Evolutionary conservation across 2,329 filamentous ascomycete species (phyloP), one percentile per base, ranked within the genome.

Genomic region (Colletotrichum chlorophyti): DNA sequence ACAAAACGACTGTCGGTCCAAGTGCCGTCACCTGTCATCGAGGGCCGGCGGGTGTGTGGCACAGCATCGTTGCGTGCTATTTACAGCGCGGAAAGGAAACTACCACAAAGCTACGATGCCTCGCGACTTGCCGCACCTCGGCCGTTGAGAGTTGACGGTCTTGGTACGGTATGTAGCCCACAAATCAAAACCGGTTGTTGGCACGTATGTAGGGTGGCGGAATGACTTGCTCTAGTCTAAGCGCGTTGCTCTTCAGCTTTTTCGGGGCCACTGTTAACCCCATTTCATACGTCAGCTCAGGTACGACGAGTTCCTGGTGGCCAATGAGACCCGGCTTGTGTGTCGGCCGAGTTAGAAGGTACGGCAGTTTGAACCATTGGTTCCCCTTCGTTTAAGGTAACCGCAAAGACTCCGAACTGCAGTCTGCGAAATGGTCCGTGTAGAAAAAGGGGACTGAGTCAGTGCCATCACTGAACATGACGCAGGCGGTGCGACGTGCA

Each of bases 61-160:
- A 60, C 57, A 58, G 40, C 57, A 31, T 50, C 32, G 37, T 38
- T 15, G 45, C 45, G 57, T 51, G 26, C 52, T 57, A 41, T 58
- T 51, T 46, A 23, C 38, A n/a, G n/a, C n/a, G n/a, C n/a, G n/a
- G 43, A 45, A 19, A 42, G 45, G 37, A 27, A 21, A 15, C 12
- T 40, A 60, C 38, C 57, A 60, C 53, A 60, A 52, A 53, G 57
- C 52, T n/a, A n/a, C n/a, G n/a, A n/a, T n/a, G n/a, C n/a, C n/a
- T n/a, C n/a, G n/a, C n/a, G n/a, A n/a, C n/a, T n/a, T n/a, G n/a
- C n/a, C n/a, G n/a, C n/a, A n/a, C n/a, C n/a, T n/a, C n/a, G 24
- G 34, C 49, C 34, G 54, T 24, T 27, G 53, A 29, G 48, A 38
- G 19, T 10, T 14, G 37, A 17, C 12, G 46, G 41, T 4, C 42